Conservation (phyloP, 2,329 filamentous ascomycete species). For the Fonsecaea nubica region DNA sequence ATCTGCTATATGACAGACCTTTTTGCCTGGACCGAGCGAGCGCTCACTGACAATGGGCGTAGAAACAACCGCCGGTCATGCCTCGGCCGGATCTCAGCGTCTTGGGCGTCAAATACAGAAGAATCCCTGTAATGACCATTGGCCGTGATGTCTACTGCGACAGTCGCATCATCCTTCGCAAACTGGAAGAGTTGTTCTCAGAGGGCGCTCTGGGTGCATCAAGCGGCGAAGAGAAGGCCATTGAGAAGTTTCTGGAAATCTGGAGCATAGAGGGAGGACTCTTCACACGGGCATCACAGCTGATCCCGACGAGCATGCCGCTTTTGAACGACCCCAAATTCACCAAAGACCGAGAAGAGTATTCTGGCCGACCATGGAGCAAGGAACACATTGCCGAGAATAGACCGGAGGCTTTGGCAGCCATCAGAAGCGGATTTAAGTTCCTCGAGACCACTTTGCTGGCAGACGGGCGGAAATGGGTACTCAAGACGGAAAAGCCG, state of each 20-base stretch:
- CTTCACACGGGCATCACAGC: slow-evolving; percentile 60
- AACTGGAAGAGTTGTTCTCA: slow-evolving; percentile 62
- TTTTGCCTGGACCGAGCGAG: background rate
- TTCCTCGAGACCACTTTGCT: slow-evolving; percentile 69
- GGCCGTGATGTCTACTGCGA: slow-evolving; percentile 73
- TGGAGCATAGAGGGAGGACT: slow-evolving; percentile 64
- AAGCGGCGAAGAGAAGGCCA: slow-evolving; percentile 51
- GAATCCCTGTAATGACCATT: slow-evolving; percentile 72
- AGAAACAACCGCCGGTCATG: slow-evolving; percentile 70
- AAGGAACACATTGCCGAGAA: slow-evolving; percentile 49
- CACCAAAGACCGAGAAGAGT: slow-evolving; percentile 61
- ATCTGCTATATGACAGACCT: background rate
- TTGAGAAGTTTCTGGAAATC: slow-evolving; percentile 63
- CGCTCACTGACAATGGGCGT: slow-evolving; percentile 11
- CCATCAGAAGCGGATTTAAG: slow-evolving; percentile 62
- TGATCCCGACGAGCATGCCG: slow-evolving; percentile 65
- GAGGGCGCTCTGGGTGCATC: slow-evolving; percentile 50
- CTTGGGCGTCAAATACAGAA: slow-evolving; percentile 70
- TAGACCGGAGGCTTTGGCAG: slow-evolving; percentile 63
- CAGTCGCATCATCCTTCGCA: slow-evolving; percentile 70
- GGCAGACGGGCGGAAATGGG: slow-evolving; percentile 70
- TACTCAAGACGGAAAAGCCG: slow-evolving; percentile 61
- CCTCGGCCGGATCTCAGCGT: slow-evolving; percentile 69
- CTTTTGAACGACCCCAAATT: slow-evolving; percentile 65
- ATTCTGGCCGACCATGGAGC: slow-evolving; percentile 53